Evolutionary conservation across 2,329 filamentous ascomycete genomes (phyloP).

Genomic region (Ascosphaera pollenicola): DNA sequence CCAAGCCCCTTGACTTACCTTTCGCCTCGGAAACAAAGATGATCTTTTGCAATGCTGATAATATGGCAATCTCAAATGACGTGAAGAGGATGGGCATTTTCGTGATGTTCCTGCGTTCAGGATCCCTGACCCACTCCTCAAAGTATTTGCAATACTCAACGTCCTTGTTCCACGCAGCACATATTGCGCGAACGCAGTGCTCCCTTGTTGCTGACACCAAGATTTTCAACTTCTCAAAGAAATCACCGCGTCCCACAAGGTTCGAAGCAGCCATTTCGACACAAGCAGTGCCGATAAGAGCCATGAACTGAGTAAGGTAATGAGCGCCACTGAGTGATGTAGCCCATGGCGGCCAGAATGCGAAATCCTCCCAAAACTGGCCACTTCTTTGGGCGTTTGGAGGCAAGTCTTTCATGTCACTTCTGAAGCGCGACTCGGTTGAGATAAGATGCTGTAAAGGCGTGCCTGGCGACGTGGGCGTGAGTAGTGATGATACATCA

Average conservation of each 20-base stretch:
- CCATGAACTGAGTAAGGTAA: conserved; percentile 64
- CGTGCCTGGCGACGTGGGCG: conserved; percentile 38
- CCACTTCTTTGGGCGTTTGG: conserved; percentile 50
- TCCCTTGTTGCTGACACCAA: conserved; percentile 65
- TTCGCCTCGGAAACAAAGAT: conserved; percentile 77
- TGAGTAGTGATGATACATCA: conserved; percentile 53
- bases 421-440: conserved; percentile 51
- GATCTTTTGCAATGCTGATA: conserved; percentile 83
- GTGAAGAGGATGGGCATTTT: conserved; percentile 75
- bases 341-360: conserved; percentile 86
- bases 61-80: conserved; percentile 60
- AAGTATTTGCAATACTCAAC: conserved; percentile 80
- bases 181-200: conserved; percentile 64
- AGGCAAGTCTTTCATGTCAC: conserved; percentile 57
- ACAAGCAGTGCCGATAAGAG: conserved; percentile 65
- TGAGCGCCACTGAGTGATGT: conserved; percentile 85
- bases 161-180: conserved; percentile 80
- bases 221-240: conserved; percentile 49
- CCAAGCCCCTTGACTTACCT: conserved; percentile 46
- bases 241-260: conserved; percentile 36
- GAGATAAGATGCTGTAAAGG: conserved; percentile 36
- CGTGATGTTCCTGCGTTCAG: conserved; percentile 67
- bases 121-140: conserved; percentile 77
- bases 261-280: conserved; percentile 62
- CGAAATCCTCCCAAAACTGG: conserved; percentile 78